Conservation (phyloP, 352 stramenopile species). For the Halophytophthora batemanensis region DNA sequence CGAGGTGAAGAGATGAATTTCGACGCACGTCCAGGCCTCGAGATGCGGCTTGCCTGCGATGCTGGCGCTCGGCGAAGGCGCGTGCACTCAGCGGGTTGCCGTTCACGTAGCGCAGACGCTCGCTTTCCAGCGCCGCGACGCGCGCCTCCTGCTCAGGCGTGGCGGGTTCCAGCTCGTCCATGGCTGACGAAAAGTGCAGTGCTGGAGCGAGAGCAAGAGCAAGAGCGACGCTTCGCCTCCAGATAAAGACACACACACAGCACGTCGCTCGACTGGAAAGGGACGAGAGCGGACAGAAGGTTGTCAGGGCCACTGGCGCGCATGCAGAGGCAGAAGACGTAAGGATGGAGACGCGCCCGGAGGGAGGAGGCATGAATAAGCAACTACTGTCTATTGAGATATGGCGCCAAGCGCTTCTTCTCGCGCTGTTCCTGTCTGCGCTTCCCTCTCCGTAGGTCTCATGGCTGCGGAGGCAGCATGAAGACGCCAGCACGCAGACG, state of each 20-base stretch:
- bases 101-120: constrained; percentile 36
- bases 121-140: constrained; percentile 27
- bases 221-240: constrained; percentile 1
- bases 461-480: too few relatives aligned
- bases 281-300: too few relatives aligned
- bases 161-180: constrained; percentile 25
- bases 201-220: too few relatives aligned
- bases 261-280: background rate
- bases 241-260: background rate
- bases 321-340: too few relatives aligned
- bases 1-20: background rate
- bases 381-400: constrained; percentile 40
- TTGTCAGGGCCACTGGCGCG: too few relatives aligned
- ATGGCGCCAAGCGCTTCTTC: constrained; percentile 11
- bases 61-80: constrained; percentile 28
- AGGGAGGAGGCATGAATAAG: constrained; percentile 21
- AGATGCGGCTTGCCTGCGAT: constrained; percentile 6
- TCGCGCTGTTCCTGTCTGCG: background rate
- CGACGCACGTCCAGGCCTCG: constrained; percentile 15
- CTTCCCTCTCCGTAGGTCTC: background rate
- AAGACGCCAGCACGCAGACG: too few relatives aligned
- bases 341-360: background rate
- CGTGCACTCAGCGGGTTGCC: constrained; percentile 36
- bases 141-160: constrained; percentile 25
- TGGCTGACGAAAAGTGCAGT: constrained; percentile 1